Evolutionary conservation across 495 filamentous ascomycete species (phyloP).

Genomic region (Hypoxylon fuscum): DNA sequence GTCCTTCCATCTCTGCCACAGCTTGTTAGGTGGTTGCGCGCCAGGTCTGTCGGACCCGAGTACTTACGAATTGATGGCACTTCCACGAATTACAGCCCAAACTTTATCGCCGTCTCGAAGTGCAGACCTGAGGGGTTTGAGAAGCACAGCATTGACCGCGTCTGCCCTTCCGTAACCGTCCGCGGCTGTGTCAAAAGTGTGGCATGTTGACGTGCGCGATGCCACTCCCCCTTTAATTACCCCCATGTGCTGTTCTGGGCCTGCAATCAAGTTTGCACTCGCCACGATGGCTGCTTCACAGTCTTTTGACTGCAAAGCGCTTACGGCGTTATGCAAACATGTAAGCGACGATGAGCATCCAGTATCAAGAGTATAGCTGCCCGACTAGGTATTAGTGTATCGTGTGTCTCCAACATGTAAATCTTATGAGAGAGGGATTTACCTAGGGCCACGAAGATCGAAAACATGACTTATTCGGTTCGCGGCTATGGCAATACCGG

Average conservation of each 20-base stretch:
- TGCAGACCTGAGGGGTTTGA: conserved; percentile 58
- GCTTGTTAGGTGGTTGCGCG: no score
- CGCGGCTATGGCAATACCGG: conserved; percentile 44
- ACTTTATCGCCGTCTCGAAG: conserved; percentile 54
- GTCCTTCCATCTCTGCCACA: conserved; percentile 50
- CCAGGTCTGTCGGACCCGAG: no score
- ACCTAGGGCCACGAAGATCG: conserved; percentile 56
- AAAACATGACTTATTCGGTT: conserved; percentile 62
- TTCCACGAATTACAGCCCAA: conserved; percentile 56
- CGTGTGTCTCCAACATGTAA: no score
- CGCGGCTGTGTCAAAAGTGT: conserved; percentile 50
- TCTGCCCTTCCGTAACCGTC: conserved; percentile 45
- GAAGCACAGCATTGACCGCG: conserved; percentile 40
- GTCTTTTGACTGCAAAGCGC: conserved; percentile 48
- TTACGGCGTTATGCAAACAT: conserved; percentile 44
- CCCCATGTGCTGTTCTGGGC: conserved; percentile 44
- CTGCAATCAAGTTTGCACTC: conserved; percentile 49
- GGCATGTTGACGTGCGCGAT: conserved; percentile 52
- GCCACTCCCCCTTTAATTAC: conserved; percentile 52
- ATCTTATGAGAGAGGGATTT: no score
- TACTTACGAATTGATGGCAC: conserved; percentile 50
- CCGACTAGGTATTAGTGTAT: no score
- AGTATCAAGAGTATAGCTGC: conserved; percentile 58
- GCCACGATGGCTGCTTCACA: conserved; percentile 49
- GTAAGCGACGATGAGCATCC: conserved; percentile 58